phyloP scores from a whole-genome alignment of 225 moss, liverwort and hornwort species.

The Bryoerythrophyllum caledonicum region DNA sequence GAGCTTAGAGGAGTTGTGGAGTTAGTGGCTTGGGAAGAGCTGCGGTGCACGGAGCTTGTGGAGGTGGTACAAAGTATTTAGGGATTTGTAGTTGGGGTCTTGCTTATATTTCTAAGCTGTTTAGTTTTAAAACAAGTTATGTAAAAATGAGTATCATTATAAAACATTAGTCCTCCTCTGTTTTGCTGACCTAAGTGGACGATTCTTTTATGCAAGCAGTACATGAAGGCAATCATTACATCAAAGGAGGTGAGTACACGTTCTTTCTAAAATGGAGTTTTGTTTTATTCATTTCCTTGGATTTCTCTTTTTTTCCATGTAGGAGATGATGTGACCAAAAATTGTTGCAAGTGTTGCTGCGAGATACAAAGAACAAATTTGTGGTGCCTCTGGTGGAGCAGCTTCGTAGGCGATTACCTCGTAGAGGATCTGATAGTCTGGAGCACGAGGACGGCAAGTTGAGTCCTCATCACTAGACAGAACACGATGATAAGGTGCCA shows the following conservation, averaged over 20 bases:
- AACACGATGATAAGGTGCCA: conserved; percentile 55
- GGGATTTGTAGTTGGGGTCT: too few species aligned
- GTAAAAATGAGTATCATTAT: too few species aligned
- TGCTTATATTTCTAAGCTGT: too few species aligned
- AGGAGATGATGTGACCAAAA: not conserved
- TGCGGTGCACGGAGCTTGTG: too few species aligned
- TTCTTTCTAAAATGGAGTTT: not conserved
- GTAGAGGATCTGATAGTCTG: conserved; percentile 40
- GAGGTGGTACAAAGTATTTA: too few species aligned
- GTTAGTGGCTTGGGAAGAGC: too few species aligned
- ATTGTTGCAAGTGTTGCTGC: conserved; percentile 75
- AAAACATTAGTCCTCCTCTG: too few species aligned
- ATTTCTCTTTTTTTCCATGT: too few species aligned
- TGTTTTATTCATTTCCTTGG: too few species aligned
- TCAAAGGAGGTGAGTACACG: conserved; percentile 78
- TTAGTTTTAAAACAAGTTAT: too few species aligned
- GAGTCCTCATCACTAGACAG: conserved; percentile 60
- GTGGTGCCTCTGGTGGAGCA: conserved; percentile 94
- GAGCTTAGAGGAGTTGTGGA: too few species aligned
- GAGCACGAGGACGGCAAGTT: conserved; percentile 54
- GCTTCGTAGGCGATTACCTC: conserved; percentile 74
- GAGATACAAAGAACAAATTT: conserved; percentile 76
- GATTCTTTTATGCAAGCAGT: conserved; percentile 50
- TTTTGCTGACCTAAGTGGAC: not conserved
- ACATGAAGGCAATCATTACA: conserved; percentile 98